Conservation (phyloP, 352 stramenopile genomes). For the Achlya hypogyna region DNA sequence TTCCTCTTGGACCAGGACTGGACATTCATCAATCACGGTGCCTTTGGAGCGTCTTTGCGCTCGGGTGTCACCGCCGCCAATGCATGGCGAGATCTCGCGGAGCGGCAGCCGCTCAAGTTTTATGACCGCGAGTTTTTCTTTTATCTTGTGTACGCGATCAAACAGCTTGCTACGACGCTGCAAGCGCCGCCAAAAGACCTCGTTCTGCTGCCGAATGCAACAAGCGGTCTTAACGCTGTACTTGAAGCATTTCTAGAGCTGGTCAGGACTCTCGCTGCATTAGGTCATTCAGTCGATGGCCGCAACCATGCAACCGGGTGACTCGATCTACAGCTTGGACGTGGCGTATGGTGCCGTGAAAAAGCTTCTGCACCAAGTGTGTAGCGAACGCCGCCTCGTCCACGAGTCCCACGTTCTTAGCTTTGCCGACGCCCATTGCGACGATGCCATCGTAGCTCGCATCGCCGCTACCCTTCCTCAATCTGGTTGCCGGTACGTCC, state of each 20-base stretch:
- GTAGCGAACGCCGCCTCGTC: slow-evolving; percentile 25
- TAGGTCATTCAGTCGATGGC: slow-evolving; percentile 9
- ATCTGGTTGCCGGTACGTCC: slow-evolving; percentile 10
- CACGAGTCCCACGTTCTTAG: slow-evolving; percentile 47
- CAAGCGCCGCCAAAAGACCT: slow-evolving; percentile 38
- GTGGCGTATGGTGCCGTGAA: slow-evolving; percentile 85
- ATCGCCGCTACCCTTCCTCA: slow-evolving; percentile 27
- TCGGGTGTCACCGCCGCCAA: slow-evolving; percentile 54
- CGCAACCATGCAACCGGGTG: background rate
- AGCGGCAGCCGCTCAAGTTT: slow-evolving; percentile 87
- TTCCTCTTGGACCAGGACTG: slow-evolving; percentile 62
- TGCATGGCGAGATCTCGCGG: slow-evolving; percentile 68
- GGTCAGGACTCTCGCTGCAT: background rate
- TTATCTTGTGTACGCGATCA: slow-evolving; percentile 71
- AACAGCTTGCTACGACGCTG: slow-evolving; percentile 65
- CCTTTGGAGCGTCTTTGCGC: slow-evolving; percentile 78
- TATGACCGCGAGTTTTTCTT: slow-evolving; percentile 90
- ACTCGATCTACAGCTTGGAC: slow-evolving; percentile 14
- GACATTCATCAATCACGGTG: slow-evolving; percentile 93
- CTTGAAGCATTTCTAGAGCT: too few species aligned
- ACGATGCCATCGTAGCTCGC: slow-evolving; percentile 33
- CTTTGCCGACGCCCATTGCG: slow-evolving; percentile 54
- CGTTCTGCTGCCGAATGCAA: slow-evolving; percentile 85
- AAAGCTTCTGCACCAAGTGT: slow-evolving; percentile 70
- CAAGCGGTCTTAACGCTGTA: slow-evolving; percentile 83